Evolutionary conservation across 352 stramenopile genomes (phyloP).

Genomic region (Globisporangium emineosum): DNA sequence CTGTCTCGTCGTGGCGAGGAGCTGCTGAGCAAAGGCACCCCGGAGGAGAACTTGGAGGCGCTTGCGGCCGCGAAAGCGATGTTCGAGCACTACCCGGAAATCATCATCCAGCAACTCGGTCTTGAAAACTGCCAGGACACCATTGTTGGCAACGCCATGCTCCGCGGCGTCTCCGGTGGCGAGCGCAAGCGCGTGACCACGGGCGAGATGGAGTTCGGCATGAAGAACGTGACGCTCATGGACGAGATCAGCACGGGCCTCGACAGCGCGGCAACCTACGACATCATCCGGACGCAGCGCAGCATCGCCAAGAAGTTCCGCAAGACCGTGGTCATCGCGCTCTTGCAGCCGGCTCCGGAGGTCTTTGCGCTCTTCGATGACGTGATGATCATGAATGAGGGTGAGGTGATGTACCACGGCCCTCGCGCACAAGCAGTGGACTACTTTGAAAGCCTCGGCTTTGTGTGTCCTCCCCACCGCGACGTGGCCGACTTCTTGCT

Average conservation of each 20-base stretch:
- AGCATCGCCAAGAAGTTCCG: constrained; percentile 37
- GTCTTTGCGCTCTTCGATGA: constrained; percentile 90
- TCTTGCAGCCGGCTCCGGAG: constrained; percentile 86
- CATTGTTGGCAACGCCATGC: constrained; percentile 52
- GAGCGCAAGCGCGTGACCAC: constrained; percentile 69
- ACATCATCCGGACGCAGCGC: constrained; percentile 81
- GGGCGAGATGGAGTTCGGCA: constrained; percentile 79
- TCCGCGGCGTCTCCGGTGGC: constrained; percentile 58
- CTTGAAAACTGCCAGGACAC: constrained; percentile 29
- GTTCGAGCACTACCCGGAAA: constrained; percentile 25
- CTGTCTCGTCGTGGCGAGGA: background rate
- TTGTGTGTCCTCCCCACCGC: constrained; percentile 12
- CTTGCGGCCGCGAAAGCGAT: constrained; percentile 12
- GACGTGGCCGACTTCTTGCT: constrained; percentile 28
- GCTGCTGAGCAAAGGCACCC: constrained; percentile 20
- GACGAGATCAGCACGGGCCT: constrained; percentile 93
- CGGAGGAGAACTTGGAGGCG: constrained; percentile 21
- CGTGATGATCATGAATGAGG: constrained; percentile 66
- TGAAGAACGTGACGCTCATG: constrained; percentile 71
- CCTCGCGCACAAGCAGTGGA: constrained; percentile 14
- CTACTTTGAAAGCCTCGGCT: constrained; percentile 27
- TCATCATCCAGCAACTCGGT: constrained; percentile 29
- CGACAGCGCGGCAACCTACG: constrained; percentile 86
- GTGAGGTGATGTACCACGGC: constrained; percentile 26
- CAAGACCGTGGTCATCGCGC: constrained; percentile 41